These are phyloP conservation scores for Hypoxylon sp. DNA, from an alignment of 2,329 filamentous ascomycete genomes.

Conservation along the genomic window DNA sequence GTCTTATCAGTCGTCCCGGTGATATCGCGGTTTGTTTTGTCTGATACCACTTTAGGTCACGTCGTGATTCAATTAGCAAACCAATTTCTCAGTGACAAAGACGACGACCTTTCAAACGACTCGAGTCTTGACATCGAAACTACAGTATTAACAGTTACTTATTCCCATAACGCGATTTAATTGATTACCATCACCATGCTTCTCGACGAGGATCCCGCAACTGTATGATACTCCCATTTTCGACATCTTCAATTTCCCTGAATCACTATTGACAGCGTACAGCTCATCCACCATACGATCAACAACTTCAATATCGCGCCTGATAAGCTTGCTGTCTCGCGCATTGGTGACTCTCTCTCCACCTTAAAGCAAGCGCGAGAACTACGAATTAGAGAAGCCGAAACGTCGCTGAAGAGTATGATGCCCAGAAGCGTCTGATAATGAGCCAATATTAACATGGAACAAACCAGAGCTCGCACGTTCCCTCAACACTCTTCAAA, in stretches of 20 bases:
- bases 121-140: neutral
- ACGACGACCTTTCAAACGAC: neutral
- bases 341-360: conserved; percentile 85
- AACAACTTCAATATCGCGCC: conserved; percentile 94
- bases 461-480: conserved; percentile 72
- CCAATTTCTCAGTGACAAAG: neutral
- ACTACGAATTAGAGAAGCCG: conserved; percentile 78
- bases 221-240: conserved; percentile 65
- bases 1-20: conserved; percentile 49
- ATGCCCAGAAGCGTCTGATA: conserved; percentile 44
- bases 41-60: conserved; percentile 39
- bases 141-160: conserved; percentile 1
- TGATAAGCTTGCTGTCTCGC: conserved; percentile 85
- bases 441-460: conserved; percentile 43
- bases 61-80: conserved; percentile 22
- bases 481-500: conserved; percentile 78
- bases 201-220: conserved; percentile 92
- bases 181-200: conserved; percentile 75
- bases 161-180: neutral
- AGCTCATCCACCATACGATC: conserved; percentile 93
- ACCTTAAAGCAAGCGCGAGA: conserved; percentile 88
- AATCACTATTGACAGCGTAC: conserved; percentile 40
- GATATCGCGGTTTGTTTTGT: conserved; percentile 50
- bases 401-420: conserved; percentile 73
- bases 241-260: conserved; percentile 35